Base-by-base conservation (phyloP, 192 early-diverging fungal species). In the Podila minutissima region DNA sequence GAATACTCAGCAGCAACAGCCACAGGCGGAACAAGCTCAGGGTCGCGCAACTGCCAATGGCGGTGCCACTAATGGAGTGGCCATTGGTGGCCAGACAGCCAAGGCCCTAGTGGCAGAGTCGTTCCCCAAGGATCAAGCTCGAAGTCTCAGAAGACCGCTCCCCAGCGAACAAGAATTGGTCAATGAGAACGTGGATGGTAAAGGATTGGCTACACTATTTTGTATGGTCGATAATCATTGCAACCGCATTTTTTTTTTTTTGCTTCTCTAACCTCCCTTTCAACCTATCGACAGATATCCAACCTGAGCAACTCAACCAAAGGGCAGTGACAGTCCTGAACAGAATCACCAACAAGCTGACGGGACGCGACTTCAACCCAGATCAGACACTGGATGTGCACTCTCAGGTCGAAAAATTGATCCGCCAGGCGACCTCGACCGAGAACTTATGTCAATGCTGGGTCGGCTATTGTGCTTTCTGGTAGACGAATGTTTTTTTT, bases 311-410 rank as follows among this genome's bases (percentile, higher is more conserved):
- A 11, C 29, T 81, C 41, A 81, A 81, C 22, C 59, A 66, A 32
- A 83, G 92, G 41, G 97, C 97, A 0, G 69, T 95, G 31, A 90
- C 88, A 3, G 93, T 97, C 60, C 90, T 99, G 41, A 93, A 91
- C 58, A 89, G 97, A 17, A 94, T 99, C 22, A 91, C 89, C 38
- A 96, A 96, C 88, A 99, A 99, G 82, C 86, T 99, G 48, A 95
- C 94, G 10, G 77, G 97, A 57, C 88, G 91, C 53, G 97, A 99
- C 72, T 99, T 99, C 79, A 92, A 94, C 32, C 89, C 92, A 4
- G 89, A 94, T 46, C 85, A 89, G 49, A 88, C 89, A 3, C 74
- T 99, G 48, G 92, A 95, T 72, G 94, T 96, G 0, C 86, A 85
- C 3, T 88, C 86, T 12, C 97, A 99, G 76, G 95, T 99, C 4